These are phyloP conservation scores for Meripilus lineatus DNA, from an alignment of 1,284 basidiomycete genomes.

Conservation along the genomic window DNA sequence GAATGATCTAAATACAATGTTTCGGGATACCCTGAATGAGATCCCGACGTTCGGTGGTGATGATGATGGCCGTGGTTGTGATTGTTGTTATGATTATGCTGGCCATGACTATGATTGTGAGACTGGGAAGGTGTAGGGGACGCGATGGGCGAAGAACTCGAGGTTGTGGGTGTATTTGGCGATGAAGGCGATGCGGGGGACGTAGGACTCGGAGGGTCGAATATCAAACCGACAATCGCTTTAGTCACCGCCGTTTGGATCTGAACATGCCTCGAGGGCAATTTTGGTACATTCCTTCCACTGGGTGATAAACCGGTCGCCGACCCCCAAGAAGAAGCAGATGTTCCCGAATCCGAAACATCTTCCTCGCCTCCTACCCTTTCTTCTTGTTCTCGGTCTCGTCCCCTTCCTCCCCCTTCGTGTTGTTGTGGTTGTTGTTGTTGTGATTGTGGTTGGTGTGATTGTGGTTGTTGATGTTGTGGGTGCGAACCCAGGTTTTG, in stretches of 20 bases:
- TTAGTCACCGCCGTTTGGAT: constrained; percentile 24
- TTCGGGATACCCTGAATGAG: constrained; percentile 61
- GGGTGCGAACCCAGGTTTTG: no score
- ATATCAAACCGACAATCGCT: constrained; percentile 25
- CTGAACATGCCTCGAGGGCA: constrained; percentile 15
- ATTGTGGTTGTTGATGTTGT: constrained; percentile 28
- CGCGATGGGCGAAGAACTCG: constrained; percentile 17
- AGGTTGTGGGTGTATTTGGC: constrained; percentile 10
- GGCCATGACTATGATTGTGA: constrained; percentile 61
- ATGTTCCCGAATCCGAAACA: background rate
- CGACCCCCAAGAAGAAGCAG: background rate
- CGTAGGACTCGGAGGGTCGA: constrained; percentile 19
- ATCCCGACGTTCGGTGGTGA: constrained; percentile 28
- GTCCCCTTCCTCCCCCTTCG: no score
- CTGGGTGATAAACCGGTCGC: constrained; percentile 23
- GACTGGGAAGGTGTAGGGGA: constrained; percentile 28
- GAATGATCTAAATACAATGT: constrained; percentile 80
- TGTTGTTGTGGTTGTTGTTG: background rate
- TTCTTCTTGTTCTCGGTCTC: no score
- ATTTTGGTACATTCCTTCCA: background rate
- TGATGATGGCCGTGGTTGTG: constrained; percentile 25
- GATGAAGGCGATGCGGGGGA: constrained; percentile 3
- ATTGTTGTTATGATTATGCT: constrained; percentile 47
- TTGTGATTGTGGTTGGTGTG: background rate
- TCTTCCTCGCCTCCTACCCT: no score